A percentile compares a stretch with the other conserved stretches of the same genome.
These are phyloP conservation scores for Viola pubescens DNA, from an alignment of 441 rosid genomes.

Conservation along the genomic window DNA sequence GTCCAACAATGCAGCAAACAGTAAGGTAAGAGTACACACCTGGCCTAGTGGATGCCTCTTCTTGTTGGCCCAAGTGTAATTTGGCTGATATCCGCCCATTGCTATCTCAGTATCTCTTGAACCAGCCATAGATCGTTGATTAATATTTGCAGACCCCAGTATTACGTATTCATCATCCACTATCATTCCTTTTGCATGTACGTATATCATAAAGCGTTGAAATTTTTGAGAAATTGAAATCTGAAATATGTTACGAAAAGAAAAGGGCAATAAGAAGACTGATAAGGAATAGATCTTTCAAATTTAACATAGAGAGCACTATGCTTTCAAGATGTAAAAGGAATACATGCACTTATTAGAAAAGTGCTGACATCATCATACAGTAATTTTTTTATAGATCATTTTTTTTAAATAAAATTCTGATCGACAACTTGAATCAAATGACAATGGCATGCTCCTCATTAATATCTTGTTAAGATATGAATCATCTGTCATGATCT, in stretches of 20 bases:
- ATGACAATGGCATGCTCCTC: too few relatives aligned
- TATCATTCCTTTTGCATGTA: slow-evolving; percentile 82
- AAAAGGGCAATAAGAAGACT: not conserved
- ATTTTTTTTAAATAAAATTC: too few relatives aligned
- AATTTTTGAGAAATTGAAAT: slow-evolving; percentile 46
- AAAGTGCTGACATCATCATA: too few relatives aligned
- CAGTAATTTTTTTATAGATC: too few relatives aligned
- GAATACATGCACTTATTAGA: not conserved
- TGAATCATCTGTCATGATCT: too few relatives aligned
- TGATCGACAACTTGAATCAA: too few relatives aligned
- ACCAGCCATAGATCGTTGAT: slow-evolving; percentile 81
- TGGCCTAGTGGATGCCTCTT: slow-evolving; percentile 62
- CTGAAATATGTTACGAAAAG: slow-evolving; percentile 32
- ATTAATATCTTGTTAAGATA: too few relatives aligned
- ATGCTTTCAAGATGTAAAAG: not conserved
- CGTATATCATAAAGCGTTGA: slow-evolving; percentile 75
- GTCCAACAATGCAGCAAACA: not conserved
- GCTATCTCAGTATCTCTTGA: slow-evolving; percentile 87
- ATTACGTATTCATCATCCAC: slow-evolving; percentile 76
- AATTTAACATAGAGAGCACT: not conserved
- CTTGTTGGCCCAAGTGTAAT: slow-evolving; percentile 46
- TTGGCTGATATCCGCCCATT: slow-evolving; percentile 74
- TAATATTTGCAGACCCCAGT: slow-evolving; percentile 80
- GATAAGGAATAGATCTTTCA: not conserved
- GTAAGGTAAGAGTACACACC: slow-evolving; percentile 23